These are phyloP conservation scores for Microsporum ferrugineum DNA, from an alignment of 2,329 filamentous ascomycete species.

Conservation along the genomic window DNA sequence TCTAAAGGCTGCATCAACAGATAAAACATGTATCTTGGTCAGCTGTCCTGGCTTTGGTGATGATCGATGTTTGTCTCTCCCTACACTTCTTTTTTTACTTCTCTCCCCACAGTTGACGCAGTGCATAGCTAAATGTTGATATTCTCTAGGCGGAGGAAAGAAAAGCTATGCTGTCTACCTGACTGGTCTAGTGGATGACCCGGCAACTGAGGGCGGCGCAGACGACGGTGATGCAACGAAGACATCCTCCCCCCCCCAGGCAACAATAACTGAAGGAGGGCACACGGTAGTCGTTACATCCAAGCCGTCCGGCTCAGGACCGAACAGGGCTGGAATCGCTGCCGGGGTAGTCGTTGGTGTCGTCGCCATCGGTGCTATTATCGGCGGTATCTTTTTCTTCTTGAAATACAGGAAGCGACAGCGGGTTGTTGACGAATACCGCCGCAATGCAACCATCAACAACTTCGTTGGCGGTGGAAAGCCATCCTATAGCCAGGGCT, in stretches of 20 bases:
- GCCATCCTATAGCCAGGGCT: slow-evolving; percentile 47
- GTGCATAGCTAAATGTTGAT: slow-evolving; percentile 17
- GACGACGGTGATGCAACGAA: slow-evolving; percentile 24
- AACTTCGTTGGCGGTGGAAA: slow-evolving; percentile 55
- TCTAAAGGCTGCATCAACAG: not conserved
- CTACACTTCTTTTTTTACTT: not conserved
- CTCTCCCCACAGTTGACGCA: not conserved
- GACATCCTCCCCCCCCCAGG: slow-evolving; percentile 34
- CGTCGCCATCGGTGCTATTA: slow-evolving; percentile 53
- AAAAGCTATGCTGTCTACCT: slow-evolving; percentile 42
- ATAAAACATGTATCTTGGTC: not conserved
- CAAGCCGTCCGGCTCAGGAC: slow-evolving; percentile 25
- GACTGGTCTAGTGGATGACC: slow-evolving; percentile 36
- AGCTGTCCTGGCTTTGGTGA: slow-evolving; percentile 52
- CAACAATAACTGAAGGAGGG: slow-evolving; percentile 23
- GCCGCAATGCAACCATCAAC: slow-evolving; percentile 66
- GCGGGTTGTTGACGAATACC: slow-evolving; percentile 73
- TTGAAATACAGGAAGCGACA: slow-evolving; percentile 64
- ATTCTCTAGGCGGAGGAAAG: slow-evolving; percentile 45
- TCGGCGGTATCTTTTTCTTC: slow-evolving; percentile 61
- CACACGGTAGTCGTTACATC: slow-evolving; percentile 19
- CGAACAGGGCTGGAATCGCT: slow-evolving; percentile 74
- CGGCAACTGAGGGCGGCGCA: slow-evolving; percentile 18
- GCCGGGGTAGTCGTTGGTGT: slow-evolving; percentile 81
- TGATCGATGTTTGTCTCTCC: slow-evolving; percentile 51